phyloP scores from a whole-genome alignment of 83 land plant species.

The Diphasiastrum complanatum region DNA sequence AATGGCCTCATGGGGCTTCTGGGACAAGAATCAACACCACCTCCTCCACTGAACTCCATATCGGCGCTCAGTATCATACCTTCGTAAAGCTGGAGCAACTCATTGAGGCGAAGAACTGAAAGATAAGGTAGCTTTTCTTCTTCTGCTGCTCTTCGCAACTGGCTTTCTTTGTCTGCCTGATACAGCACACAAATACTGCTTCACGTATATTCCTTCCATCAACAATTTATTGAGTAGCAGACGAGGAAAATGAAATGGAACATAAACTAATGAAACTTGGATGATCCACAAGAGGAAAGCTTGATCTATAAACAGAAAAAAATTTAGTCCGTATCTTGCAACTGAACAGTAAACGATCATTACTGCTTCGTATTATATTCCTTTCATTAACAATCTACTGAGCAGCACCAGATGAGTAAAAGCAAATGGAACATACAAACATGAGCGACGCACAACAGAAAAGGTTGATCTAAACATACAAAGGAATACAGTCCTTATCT shows the following conservation, averaged over 20 bases:
- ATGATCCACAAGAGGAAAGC: too few species aligned
- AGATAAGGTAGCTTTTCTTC: slow-evolving; percentile 44
- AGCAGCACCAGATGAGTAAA: too few species aligned
- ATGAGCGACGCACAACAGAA: too few species aligned
- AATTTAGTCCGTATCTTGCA: too few species aligned
- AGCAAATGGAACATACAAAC: too few species aligned
- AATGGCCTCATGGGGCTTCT: not conserved
- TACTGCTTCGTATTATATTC: too few species aligned
- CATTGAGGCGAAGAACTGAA: slow-evolving; percentile 56
- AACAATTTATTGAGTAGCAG: not conserved
- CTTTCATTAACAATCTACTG: too few species aligned
- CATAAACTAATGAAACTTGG: too few species aligned
- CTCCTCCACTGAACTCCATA: slow-evolving; percentile 33
- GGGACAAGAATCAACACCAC: not conserved
- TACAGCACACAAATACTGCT: not conserved
- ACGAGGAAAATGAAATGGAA: not conserved
- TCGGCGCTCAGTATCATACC: slow-evolving; percentile 59
- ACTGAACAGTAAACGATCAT: too few species aligned
- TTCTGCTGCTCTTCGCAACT: slow-evolving; percentile 41
- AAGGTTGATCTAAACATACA: too few species aligned
- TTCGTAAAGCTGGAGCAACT: slow-evolving; percentile 66
- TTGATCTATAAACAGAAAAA: too few species aligned
- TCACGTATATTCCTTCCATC: not conserved
- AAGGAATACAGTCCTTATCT: too few species aligned
- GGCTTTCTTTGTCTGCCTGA: slow-evolving; percentile 49